A percentile compares a stretch with the other conserved stretches of the same genome.
Conservation (phyloP, 2,329 filamentous ascomycete species). For the Penicillium sp. region DNA sequence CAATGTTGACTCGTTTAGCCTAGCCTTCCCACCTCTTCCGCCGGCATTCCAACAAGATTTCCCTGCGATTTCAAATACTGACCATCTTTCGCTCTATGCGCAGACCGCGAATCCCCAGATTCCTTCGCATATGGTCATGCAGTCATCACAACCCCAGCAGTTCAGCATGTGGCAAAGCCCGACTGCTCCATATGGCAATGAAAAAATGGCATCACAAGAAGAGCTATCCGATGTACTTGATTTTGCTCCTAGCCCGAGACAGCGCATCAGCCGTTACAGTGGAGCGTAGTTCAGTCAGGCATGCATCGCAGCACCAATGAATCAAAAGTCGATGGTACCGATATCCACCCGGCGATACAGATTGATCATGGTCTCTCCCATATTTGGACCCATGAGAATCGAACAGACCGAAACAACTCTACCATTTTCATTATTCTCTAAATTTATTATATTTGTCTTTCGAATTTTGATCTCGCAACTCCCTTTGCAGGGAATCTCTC, state of each 20-base stretch:
- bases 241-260: slow-evolving; percentile 6
- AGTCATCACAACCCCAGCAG: not conserved
- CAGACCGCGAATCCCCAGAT: not conserved
- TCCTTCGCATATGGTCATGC: not conserved
- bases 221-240: slow-evolving; percentile 4
- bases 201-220: not conserved
- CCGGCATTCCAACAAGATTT: slow-evolving; percentile 18
- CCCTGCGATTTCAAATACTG: not conserved
- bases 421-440: no score
- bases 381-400: no score
- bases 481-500: no score
- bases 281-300: no score
- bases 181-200: not conserved
- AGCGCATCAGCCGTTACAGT: slow-evolving; percentile 16
- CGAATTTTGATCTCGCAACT: no score
- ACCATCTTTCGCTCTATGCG: not conserved
- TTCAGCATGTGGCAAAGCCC: slow-evolving; percentile 4
- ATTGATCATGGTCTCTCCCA: no score
- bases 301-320: no score
- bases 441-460: no score
- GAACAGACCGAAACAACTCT: no score
- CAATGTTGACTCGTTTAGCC: slow-evolving; percentile 8
- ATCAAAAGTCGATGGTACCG: no score
- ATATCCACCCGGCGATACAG: no score
- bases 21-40: slow-evolving; percentile 25